Evolutionary conservation across 2,329 filamentous ascomycete species (phyloP).

Genomic region (Apiospora phragmitis): DNA sequence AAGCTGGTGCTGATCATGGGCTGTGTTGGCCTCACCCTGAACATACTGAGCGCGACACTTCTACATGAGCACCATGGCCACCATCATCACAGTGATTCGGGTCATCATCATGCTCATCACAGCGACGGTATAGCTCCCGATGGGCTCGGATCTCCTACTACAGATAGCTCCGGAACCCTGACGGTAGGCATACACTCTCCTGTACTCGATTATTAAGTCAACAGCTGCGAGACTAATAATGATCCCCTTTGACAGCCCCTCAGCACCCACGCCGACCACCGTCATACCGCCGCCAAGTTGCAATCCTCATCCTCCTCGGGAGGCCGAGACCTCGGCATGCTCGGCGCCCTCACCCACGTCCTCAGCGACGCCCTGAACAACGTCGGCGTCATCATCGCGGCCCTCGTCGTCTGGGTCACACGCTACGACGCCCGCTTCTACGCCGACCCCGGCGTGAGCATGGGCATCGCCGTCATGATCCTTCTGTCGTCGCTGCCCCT

Average conservation of each 20-base stretch:
- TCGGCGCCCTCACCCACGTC: constrained; percentile 71
- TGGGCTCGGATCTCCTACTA: constrained; percentile 24
- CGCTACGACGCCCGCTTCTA: constrained; percentile 62
- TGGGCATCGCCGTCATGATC: constrained; percentile 74
- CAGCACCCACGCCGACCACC: constrained; percentile 49
- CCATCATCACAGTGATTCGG: constrained; percentile 30
- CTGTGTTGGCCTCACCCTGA: constrained; percentile 64
- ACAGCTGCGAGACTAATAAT: not conserved
- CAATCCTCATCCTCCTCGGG: constrained; percentile 21
- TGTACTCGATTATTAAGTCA: rapidly evolving
- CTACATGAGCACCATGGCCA: constrained; percentile 39
- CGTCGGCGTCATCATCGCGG: constrained; percentile 70
- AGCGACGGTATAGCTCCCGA: constrained; percentile 18
- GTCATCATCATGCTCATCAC: constrained; percentile 26
- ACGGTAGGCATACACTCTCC: constrained; percentile 22
- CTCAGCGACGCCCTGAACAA: constrained; percentile 76
- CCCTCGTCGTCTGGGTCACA: constrained; percentile 67
- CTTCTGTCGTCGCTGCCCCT: constrained; percentile 63
- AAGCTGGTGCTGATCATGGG: constrained; percentile 69
- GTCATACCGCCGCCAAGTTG: constrained; percentile 38
- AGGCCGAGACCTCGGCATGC: constrained; percentile 66
- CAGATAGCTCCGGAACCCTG: constrained; percentile 25
- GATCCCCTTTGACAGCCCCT: constrained; percentile 24
- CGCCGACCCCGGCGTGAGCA: constrained; percentile 68
- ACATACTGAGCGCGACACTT: constrained; percentile 65